Percentiles rank a stretch among this genome's conserved stretches.
phyloP scores from a whole-genome alignment of 2,329 filamentous ascomycete genomes.

The Fusarium sp. region DNA sequence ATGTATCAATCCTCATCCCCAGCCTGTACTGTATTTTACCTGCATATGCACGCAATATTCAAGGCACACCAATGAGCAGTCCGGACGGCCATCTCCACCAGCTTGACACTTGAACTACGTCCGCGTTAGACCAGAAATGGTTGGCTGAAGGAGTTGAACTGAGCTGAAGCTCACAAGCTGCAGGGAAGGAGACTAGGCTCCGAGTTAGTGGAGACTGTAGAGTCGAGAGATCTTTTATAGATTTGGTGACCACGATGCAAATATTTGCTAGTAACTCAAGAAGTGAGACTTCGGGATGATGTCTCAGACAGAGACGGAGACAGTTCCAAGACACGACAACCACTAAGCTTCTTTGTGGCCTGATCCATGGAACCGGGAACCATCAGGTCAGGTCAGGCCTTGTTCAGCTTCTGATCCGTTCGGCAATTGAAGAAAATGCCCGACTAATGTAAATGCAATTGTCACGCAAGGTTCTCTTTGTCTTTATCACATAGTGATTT shows the following conservation, averaged over 20 bases:
- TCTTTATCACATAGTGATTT: conserved; percentile 1
- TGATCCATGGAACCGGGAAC: conserved; percentile 30
- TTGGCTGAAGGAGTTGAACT: conserved; percentile 24
- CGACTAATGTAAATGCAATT: conserved; percentile 26
- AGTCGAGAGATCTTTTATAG: conserved; percentile 10
- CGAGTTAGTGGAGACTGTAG: background rate
- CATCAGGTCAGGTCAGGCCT: conserved; percentile 14
- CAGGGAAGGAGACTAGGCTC: conserved; percentile 25
- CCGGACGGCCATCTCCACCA: conserved; percentile 29
- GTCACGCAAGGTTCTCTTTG: background rate
- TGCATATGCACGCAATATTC: conserved; percentile 21
- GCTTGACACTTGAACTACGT: conserved; percentile 4
- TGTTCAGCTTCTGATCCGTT: conserved; percentile 11
- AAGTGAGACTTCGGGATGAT: conserved; percentile 15
- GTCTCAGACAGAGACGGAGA: conserved; percentile 17
- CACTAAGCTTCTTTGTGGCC: conserved; percentile 6
- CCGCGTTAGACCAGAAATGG: conserved; percentile 21
- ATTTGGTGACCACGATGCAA: conserved; percentile 28
- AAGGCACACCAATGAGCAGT: conserved; percentile 30
- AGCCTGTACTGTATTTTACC: background rate
- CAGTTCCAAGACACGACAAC: conserved; percentile 36
- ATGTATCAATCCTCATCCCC: conserved; percentile 14
- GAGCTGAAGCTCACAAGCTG: conserved; percentile 30
- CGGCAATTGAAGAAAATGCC: conserved; percentile 34
- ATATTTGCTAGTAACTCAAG: conserved; percentile 10